Conservation (phyloP, 257 asterid genomes). For the Solanum chilense region DNA sequence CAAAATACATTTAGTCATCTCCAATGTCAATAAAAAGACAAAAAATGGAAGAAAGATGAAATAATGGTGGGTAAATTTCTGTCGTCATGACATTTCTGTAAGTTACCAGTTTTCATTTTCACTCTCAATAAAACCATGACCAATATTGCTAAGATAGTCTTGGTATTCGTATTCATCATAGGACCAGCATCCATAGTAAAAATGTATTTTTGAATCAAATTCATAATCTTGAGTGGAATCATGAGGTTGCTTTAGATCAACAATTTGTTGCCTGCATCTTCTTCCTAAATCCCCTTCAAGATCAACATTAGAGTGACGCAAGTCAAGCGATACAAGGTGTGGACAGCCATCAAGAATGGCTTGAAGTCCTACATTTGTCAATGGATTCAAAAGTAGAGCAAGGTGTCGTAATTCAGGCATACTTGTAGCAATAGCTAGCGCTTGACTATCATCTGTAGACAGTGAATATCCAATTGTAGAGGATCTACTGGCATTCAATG, state of each 20-base stretch:
- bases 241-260: not conserved
- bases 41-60: no score
- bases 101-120: no score
- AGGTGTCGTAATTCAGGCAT: conserved; percentile 23
- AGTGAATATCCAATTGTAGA: not conserved
- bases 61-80: no score
- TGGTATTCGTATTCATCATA: no score
- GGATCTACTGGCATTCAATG: not conserved
- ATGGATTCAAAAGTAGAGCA: not conserved
- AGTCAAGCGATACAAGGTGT: not conserved
- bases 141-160: no score
- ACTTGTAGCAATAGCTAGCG: not conserved
- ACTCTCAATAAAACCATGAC: no score
- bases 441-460: not conserved
- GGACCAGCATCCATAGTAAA: no score
- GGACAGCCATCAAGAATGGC: not conserved
- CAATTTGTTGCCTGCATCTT: not conserved
- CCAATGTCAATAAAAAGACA: no score
- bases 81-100: no score
- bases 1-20: no score
- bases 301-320: not conserved
- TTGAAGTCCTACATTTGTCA: not conserved
- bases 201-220: no score
- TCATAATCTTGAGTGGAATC: not conserved
- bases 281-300: conserved; percentile 1